Base-by-base conservation (phyloP, 73 alveolate species). In the Vitrella brassicaformis region DNA sequence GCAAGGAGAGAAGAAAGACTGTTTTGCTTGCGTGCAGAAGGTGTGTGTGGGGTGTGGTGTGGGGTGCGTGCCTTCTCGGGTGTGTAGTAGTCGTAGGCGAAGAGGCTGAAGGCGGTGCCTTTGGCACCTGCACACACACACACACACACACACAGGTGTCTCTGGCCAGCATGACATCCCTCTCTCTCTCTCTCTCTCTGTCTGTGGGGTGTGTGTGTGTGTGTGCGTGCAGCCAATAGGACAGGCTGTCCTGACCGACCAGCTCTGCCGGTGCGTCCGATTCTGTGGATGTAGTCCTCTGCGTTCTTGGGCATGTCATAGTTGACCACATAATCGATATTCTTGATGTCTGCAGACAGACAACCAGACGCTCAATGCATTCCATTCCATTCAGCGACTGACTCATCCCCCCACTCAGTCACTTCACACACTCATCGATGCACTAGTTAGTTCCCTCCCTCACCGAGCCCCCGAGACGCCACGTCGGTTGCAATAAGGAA, bases 191-290 rank as follows among this genome's bases (percentile, higher is more conserved):
- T 39, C 56, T 39, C 56, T 39, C 56, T 39, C 56, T 39, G 56
- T 39, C 56, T 39, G 56, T 39, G 22, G 22, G 4, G 22, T 39
- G 22, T 39, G 22, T 39, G 22, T 39, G 22, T 39, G 22, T 39
- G 56, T 39, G 22, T 39, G 56, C 4, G 56, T 39, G 56, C 56
- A 39, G 56, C 56, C 14, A 39, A 14, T 4, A 4, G 14, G 56
- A 14, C 56, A 39, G 56, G 14, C 14, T 39, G 56, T 4, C 98
- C 96, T 31, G 84, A 75, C 30, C 47, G 81, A 0, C 94, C 94
- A 30, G 96, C 98, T 69, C 98, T 71, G n/a, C 96, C 98, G 18
- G 98, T 92, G 31, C 98, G 74, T 29, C 98, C 98, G 39, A 92
- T 90, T 89, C 98, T 84, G 82, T 92, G 98, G 39, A 92, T 90